Conservation (phyloP, 495 filamentous ascomycete species). For the Bacidia rubella region DNA sequence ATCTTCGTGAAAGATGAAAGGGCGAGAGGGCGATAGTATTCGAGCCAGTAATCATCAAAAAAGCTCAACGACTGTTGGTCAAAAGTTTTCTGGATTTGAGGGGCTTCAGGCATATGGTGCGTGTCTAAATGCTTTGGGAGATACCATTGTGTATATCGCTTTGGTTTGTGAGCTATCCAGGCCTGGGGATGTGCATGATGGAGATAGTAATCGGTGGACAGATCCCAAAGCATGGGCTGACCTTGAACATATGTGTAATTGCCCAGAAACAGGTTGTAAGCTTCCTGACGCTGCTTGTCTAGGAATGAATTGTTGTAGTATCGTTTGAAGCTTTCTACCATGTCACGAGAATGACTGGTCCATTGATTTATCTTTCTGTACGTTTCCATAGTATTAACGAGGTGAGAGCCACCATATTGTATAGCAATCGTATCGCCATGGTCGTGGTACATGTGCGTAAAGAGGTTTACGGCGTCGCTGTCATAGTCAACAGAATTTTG, state of each 20-base stretch:
- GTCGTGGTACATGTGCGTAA: constrained; percentile 94
- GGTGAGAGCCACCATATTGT: constrained; percentile 92
- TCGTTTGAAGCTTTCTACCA: constrained; percentile 98
- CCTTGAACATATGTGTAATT: constrained; percentile 89
- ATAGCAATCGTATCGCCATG: constrained; percentile 96
- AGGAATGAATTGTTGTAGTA: constrained; percentile 99
- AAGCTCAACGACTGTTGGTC: constrained; percentile 45
- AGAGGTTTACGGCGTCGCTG: constrained; percentile 86
- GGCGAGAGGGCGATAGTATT: constrained; percentile 82
- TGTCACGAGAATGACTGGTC: constrained; percentile 93
- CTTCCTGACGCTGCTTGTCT: constrained; percentile 90
- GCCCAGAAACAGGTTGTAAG: constrained; percentile 93
- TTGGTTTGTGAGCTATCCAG: constrained; percentile 50
- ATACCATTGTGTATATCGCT: constrained; percentile 75
- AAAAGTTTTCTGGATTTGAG: constrained; percentile 28
- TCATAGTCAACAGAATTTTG: constrained; percentile 77
- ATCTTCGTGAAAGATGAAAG: constrained; percentile 79
- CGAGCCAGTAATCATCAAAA: constrained; percentile 96
- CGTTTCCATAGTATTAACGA: constrained; percentile 98
- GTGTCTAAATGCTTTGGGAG: constrained; percentile 60
- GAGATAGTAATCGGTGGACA: constrained; percentile 90
- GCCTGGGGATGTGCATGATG: constrained; percentile 73
- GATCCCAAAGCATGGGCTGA: constrained; percentile 94
- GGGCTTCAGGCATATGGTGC: constrained; percentile 36
- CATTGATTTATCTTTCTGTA: constrained; percentile 98